Conservation (phyloP, 352 stramenopile species). For the Globisporangium uncinulatum region DNA sequence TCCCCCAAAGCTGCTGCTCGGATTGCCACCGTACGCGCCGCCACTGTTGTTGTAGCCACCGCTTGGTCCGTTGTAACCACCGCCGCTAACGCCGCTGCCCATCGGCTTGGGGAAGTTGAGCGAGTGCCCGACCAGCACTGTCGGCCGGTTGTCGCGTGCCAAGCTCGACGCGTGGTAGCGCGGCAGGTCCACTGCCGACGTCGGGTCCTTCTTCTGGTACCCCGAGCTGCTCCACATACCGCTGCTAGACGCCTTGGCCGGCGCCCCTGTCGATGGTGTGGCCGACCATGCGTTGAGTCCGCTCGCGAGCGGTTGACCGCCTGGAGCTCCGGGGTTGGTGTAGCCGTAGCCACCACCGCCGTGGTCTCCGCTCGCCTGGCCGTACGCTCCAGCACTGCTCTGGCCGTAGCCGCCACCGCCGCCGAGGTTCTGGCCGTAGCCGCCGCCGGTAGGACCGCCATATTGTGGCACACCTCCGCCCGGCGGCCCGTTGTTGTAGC, state of each 20-base stretch:
- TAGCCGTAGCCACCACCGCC: slow-evolving; percentile 19
- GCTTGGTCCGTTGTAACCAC: slow-evolving; percentile 34
- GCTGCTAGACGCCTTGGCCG: slow-evolving; percentile 31
- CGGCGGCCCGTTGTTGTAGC: slow-evolving; percentile 13
- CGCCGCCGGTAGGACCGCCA: slow-evolving; percentile 8
- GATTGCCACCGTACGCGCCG: not conserved
- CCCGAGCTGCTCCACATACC: slow-evolving; percentile 79
- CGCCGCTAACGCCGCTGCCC: not conserved
- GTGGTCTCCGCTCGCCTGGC: slow-evolving; percentile 9
- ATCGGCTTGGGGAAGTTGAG: slow-evolving; percentile 69
- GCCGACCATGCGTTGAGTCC: slow-evolving; percentile 59
- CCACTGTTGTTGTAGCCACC: slow-evolving; percentile 32
- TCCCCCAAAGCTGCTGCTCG: not conserved
- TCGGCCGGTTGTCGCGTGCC: slow-evolving; percentile 77
- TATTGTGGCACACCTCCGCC: slow-evolving; percentile 8
- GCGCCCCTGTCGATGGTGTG: slow-evolving; percentile 17
- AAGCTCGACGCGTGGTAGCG: slow-evolving; percentile 36
- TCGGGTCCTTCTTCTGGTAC: slow-evolving; percentile 70
- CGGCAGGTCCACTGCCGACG: slow-evolving; percentile 22
- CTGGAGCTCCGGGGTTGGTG: slow-evolving; percentile 10
- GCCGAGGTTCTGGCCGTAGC: slow-evolving; percentile 8
- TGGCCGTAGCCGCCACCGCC: slow-evolving; percentile 15
- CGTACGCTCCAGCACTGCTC: slow-evolving; percentile 14
- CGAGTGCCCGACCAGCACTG: slow-evolving; percentile 73
- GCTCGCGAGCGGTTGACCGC: slow-evolving; percentile 15